Conservation (phyloP, 257 asterid genomes). For the Solanum chmielewskii region DNA sequence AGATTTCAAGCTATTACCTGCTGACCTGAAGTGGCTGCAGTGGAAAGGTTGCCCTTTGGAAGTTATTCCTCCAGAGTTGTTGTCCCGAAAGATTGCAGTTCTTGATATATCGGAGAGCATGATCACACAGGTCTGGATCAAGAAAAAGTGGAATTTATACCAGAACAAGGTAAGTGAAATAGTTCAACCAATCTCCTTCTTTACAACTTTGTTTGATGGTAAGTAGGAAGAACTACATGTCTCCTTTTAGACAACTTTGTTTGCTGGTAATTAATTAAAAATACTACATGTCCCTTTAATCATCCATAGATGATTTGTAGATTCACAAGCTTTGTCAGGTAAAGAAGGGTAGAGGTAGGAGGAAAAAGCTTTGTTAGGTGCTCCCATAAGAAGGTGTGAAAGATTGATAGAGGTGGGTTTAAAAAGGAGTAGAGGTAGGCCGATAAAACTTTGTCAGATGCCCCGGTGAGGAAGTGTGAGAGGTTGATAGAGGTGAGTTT, state of each 20-base stretch:
- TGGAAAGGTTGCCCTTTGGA: slow-evolving; percentile 13
- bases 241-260: not conserved
- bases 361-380: not conserved
- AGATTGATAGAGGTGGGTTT: not conserved
- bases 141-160: not conserved
- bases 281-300: not conserved
- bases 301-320: not conserved
- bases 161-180: not conserved
- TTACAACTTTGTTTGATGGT: not conserved
- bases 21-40: slow-evolving; percentile 18
- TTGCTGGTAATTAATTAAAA: not conserved
- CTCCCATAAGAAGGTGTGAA: not conserved
- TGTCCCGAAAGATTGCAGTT: slow-evolving; percentile 11
- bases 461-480: not conserved
- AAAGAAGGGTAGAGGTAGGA: not conserved
- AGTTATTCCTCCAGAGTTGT: not conserved
- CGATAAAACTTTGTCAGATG: not conserved
- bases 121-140: not conserved
- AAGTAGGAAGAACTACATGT: not conserved
- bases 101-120: slow-evolving; percentile 18
- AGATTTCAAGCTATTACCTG: slow-evolving; percentile 10
- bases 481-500: not conserved
- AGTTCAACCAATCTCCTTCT: not conserved
- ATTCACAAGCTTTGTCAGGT: not conserved
- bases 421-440: not conserved